A percentile compares a stretch with the other conserved stretches of the same genome.
Evolutionary conservation across 768 basidiomycete genomes (phyloP).

Genomic region (Boletus huronensis): DNA sequence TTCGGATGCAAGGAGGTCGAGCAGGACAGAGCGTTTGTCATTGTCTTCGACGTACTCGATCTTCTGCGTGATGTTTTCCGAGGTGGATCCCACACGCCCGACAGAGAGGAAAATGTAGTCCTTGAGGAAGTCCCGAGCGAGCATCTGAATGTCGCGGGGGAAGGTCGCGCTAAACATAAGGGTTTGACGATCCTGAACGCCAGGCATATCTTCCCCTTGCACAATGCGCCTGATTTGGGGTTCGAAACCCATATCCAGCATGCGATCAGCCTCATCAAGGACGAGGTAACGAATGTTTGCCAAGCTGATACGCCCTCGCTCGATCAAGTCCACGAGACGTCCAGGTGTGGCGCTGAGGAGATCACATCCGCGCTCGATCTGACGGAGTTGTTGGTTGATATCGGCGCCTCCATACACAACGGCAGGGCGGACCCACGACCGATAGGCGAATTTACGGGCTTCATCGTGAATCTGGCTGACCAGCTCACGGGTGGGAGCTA

Average conservation of each 20-base stretch:
- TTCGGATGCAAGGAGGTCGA: conserved; percentile 88
- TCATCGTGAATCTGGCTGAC: conserved; percentile 99
- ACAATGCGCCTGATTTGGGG: conserved; percentile 98
- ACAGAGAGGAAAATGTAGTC: conserved; percentile 99
- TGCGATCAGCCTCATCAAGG: conserved; percentile 98
- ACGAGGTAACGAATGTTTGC: conserved; percentile 97
- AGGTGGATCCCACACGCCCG: conserved; percentile 96
- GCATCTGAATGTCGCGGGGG: conserved; percentile 97
- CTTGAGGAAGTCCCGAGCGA: conserved; percentile 93
- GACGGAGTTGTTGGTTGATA: conserved; percentile 91
- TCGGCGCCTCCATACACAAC: conserved; percentile 99
- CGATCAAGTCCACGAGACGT: conserved; percentile 96
- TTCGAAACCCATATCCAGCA: conserved; percentile 99
- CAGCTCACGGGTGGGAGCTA: conserved; percentile 97
- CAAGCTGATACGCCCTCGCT: conserved; percentile 94
- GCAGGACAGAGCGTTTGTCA: conserved; percentile 94
- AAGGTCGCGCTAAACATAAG: conserved; percentile 99
- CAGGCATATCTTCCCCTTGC: conserved; percentile 99
- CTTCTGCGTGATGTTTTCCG: conserved; percentile 99
- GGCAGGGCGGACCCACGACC: conserved; percentile 98
- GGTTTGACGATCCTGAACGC: conserved; percentile 84
- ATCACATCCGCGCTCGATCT: conserved; percentile 95
- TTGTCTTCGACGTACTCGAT: conserved; percentile 96
- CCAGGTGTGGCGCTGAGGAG: conserved; percentile 95
- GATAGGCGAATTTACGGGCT: conserved; percentile 97